Percentiles rank a stretch among this genome's conserved stretches.
phyloP scores from a whole-genome alignment of 2,329 filamentous ascomycete species.

The Colletotrichum ledebouriae region DNA sequence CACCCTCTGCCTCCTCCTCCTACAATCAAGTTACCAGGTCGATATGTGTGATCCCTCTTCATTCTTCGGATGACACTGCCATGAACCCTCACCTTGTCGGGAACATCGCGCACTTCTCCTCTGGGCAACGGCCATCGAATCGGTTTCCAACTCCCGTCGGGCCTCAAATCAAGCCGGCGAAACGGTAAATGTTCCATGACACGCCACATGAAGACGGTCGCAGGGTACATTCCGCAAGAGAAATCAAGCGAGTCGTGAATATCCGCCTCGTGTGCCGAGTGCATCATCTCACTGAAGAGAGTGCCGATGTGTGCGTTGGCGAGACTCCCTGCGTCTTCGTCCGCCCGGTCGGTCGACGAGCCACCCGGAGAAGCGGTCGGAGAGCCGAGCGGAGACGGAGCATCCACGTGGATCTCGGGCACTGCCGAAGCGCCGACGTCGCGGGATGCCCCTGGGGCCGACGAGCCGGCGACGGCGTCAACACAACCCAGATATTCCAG shows the following conservation, averaged over 20 bases:
- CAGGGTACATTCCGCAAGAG: slow-evolving; percentile 66
- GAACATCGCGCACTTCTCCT: slow-evolving; percentile 84
- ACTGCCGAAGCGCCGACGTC: slow-evolving; percentile 44
- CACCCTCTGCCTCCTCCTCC: slow-evolving; percentile 82
- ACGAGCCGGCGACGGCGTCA: slow-evolving; percentile 46
- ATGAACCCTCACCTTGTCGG: slow-evolving; percentile 77
- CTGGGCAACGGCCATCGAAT: slow-evolving; percentile 85
- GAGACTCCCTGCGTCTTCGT: slow-evolving; percentile 16
- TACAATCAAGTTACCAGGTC: slow-evolving; percentile 84
- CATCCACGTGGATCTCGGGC: slow-evolving; percentile 49
- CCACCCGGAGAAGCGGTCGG: slow-evolving; percentile 29
- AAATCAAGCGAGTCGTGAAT: slow-evolving; percentile 81
- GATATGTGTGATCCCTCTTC: slow-evolving; percentile 72
- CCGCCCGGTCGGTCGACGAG: slow-evolving; percentile 3
- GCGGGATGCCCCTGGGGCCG: slow-evolving; percentile 8
- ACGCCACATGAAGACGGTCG: slow-evolving; percentile 77
- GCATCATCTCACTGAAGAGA: slow-evolving; percentile 70
- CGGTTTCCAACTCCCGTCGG: slow-evolving; percentile 81
- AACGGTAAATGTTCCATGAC: slow-evolving; percentile 88
- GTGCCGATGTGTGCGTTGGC: slow-evolving; percentile 9
- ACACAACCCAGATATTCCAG: slow-evolving; percentile 75
- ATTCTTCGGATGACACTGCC: slow-evolving; percentile 81
- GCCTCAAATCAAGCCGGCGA: slow-evolving; percentile 81
- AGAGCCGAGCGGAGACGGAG: slow-evolving; percentile 35
- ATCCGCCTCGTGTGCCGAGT: slow-evolving; percentile 65